Evolutionary conservation across 2,329 filamentous ascomycete species (phyloP), one percentile per base, ranked within the genome.

Genomic region (Hypoxylon sp.): DNA sequence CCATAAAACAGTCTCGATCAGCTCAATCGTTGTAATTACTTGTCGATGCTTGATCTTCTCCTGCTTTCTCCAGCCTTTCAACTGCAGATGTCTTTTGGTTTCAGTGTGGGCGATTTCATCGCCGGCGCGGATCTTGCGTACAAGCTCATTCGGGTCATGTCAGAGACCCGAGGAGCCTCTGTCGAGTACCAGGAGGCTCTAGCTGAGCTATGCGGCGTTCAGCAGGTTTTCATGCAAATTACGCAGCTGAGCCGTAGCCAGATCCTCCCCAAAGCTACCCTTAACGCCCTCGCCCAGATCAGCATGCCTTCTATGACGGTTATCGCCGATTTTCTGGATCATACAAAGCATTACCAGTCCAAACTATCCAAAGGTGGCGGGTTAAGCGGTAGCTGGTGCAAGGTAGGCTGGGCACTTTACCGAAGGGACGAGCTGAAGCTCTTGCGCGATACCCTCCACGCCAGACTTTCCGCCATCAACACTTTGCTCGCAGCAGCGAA

Each of bases 41-140:
- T n/a, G n/a, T n/a, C n/a, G n/a, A n/a, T n/a, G n/a, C n/a, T n/a
- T n/a, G n/a, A n/a, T n/a, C n/a, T n/a, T n/a, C n/a, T n/a, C n/a
- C n/a, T n/a, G n/a, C n/a, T n/a, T n/a, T n/a, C n/a, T n/a, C n/a
- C n/a, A n/a, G n/a, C n/a, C n/a, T n/a, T n/a, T n/a, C n/a, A n/a
- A n/a, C n/a, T n/a, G n/a, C 3, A 10, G 9, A 54, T 64, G 61
- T 60, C 64, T 13, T 73, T 74, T 51, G 72, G 71, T 6, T 74
- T 69, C 61, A 64, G 65, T 2, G 61, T 69, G 27, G 68, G 69
- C 35, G 71, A 73, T 53, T 64, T 73, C 13, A 62, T 72, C 23
- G 63, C 67, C 2, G 70, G 63, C 7, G 58, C 72, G 9, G 67
- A 67, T 31, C 60, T 74, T 20, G 62, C 72, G 17, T 49, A 64